A percentile compares a stretch with the other conserved stretches of the same genome.
These are phyloP conservation scores for Hawksworthiomyces lignivorus DNA, from an alignment of 2,329 filamentous ascomycete species.

Conservation along the genomic window DNA sequence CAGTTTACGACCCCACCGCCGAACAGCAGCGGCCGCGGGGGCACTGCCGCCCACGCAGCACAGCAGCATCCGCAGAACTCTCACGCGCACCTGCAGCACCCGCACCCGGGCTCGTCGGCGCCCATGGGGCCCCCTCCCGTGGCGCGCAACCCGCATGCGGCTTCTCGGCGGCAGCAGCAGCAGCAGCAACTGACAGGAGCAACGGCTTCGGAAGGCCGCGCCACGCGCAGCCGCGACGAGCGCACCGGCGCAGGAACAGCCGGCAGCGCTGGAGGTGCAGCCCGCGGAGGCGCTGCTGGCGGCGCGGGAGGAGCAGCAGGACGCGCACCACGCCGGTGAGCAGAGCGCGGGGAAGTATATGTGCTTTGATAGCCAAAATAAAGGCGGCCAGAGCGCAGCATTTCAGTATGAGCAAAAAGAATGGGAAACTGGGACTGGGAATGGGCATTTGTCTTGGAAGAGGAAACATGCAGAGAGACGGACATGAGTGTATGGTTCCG, in stretches of 20 bases:
- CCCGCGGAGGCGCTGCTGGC: background rate
- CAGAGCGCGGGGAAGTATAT: no score
- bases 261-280: constrained; percentile 11
- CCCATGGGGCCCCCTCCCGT: constrained; percentile 11
- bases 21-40: no score
- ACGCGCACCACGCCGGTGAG: no score
- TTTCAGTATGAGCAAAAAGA: no score
- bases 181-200: background rate
- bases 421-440: no score
- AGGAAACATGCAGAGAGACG: no score
- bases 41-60: no score
- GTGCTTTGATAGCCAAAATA: no score
- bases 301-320: background rate
- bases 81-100: constrained; percentile 6
- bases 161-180: background rate
- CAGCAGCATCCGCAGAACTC: constrained; percentile 6
- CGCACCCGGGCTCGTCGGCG: constrained; percentile 10
- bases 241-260: constrained; percentile 21
- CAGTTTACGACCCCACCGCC: no score
- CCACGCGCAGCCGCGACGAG: constrained; percentile 24
- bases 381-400: no score
- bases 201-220: constrained; percentile 19
- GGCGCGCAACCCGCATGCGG: constrained; percentile 1
- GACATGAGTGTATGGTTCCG: no score
- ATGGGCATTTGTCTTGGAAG: no score